Conservation (phyloP, 2,329 filamentous ascomycete genomes). For the Penicillium polonicum region DNA sequence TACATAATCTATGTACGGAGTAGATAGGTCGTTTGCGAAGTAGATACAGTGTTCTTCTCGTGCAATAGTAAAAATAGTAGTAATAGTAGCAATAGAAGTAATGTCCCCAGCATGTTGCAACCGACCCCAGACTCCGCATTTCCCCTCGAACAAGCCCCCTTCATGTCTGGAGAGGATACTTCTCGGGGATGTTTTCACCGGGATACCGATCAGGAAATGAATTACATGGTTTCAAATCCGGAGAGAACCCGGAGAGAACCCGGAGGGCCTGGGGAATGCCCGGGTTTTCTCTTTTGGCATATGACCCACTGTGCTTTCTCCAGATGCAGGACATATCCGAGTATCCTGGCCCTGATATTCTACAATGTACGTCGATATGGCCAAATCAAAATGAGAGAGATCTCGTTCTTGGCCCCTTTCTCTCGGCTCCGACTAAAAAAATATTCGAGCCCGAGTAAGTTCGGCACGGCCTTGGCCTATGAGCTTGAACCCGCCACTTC, state of each 20-base stretch:
- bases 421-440: background rate
- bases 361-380: background rate
- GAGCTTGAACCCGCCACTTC: constrained; percentile 11
- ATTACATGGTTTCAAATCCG: constrained; percentile 3
- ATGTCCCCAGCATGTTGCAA: background rate
- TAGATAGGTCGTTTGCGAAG: background rate
- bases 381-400: background rate
- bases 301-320: constrained; percentile 2
- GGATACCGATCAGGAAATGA: constrained; percentile 20
- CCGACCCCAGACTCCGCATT: constrained; percentile 22
- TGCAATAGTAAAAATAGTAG: no score
- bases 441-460: background rate
- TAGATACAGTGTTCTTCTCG: background rate
- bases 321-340: constrained; percentile 3
- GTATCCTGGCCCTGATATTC: background rate
- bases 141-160: constrained; percentile 11
- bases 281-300: constrained; percentile 2
- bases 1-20: background rate
- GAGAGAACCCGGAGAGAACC: constrained; percentile 11
- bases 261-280: constrained; percentile 16
- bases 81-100: background rate
- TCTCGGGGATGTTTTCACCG: constrained; percentile 18
- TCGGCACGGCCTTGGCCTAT: constrained; percentile 9
- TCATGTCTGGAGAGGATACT: constrained; percentile 4
- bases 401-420: background rate